phyloP scores from a whole-genome alignment of 805 yeast genomes.

The Pichia rugopelliculosa region DNA sequence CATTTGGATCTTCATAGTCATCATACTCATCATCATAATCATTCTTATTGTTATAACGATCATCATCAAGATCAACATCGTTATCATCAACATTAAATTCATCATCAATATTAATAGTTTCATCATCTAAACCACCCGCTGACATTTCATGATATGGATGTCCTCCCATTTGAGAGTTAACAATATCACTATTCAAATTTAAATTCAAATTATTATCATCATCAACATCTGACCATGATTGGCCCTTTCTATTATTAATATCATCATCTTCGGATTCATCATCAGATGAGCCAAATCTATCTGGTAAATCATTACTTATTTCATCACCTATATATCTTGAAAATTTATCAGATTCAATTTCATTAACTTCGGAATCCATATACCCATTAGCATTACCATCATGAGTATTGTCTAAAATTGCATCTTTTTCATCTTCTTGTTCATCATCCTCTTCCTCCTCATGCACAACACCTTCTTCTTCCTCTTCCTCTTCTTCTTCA shows the following conservation, averaged over 20 bases:
- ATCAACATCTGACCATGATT: conserved; percentile 8
- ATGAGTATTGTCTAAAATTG: conserved; percentile 12
- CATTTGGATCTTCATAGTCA: conserved; percentile 73
- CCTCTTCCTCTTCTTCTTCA: conserved; percentile 13
- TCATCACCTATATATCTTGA: conserved; percentile 74
- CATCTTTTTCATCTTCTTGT: conserved; percentile 18
- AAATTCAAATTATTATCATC: background rate
- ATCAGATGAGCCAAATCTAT: conserved; percentile 44
- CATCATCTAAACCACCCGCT: conserved; percentile 35
- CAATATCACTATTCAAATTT: conserved; percentile 1
- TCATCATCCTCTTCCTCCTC: background rate
- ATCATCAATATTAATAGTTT: conserved; percentile 36
- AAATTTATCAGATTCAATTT: conserved; percentile 42
- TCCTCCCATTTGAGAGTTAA: conserved; percentile 27
- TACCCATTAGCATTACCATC: conserved; percentile 15
- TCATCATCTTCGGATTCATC: conserved; percentile 52
- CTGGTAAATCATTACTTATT: conserved; percentile 47
- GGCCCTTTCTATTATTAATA: background rate
- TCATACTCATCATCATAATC: conserved; percentile 35
- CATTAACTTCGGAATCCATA: conserved; percentile 20
- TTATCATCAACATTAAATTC: conserved; percentile 14
- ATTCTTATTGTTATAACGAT: conserved; percentile 6
- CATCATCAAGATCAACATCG: conserved; percentile 42
- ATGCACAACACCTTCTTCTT: conserved; percentile 17
- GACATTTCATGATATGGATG: conserved; percentile 30